Evolutionary conservation across 208 protist genomes (phyloP), one percentile per base, ranked within the genome.

Genomic region (Trichomonas tenax): DNA sequence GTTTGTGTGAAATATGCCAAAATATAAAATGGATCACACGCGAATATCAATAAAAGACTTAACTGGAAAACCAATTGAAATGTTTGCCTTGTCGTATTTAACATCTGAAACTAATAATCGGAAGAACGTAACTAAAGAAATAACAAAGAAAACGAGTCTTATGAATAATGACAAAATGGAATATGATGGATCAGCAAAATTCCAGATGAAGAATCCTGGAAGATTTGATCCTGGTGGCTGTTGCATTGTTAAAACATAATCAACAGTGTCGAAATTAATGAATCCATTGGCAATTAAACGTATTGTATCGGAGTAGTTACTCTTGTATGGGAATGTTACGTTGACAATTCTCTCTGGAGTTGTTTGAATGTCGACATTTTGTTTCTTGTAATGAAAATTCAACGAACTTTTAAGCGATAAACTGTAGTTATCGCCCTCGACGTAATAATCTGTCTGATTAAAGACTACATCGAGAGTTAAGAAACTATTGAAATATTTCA

Each of bases 401-500:
- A 6, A 21, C 58, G 11, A n/a, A 21, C 26, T 72, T 72, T 72
- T 72, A 21, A 72, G 21, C 26, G 4, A 6, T 3, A n/a, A 6
- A 6, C 21, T 72, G 58, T 72, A 17, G 21, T 72, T 72, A 31
- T 6, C 1, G 8, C 26, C 11, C 21, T 72, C 11, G 3, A 26
- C 58, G 26, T 72, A 17, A 26, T 72, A 72, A 26, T 72, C 11
- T 6, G 40, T 38, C 26, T 51, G 23, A 26, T 93, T 93, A n/a
- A 93, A 51, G n/a, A 34, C 31, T 17, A 93, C 1, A 3, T 93
- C 86, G 44, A 34, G 26, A 49, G 86, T 93, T 17, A 93, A 21
- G 46, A 93, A 93, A 93, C 45, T 44, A 36, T 93, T 48, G 44
- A 93, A 93, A 93, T 48, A 93, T 34, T 93, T 41, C 15, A 93